Evolutionary conservation across 139 green algal species (phyloP).

Genomic region (Tetraselmis chui): DNA sequence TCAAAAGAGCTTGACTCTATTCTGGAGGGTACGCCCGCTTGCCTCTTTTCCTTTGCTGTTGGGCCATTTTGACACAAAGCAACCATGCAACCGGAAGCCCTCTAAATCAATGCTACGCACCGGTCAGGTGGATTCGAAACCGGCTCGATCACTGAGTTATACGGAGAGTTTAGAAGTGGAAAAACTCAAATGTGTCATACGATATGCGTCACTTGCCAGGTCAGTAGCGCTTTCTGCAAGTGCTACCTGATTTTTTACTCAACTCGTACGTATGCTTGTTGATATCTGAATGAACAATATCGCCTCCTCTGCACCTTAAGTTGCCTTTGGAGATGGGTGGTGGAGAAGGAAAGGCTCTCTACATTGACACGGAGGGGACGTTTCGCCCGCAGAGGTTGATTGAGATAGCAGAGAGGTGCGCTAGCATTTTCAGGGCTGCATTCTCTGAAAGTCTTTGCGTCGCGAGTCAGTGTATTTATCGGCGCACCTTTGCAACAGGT

Average conservation of each 20-base stretch:
- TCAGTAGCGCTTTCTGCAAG: constrained; percentile 20
- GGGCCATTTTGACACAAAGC: not conserved
- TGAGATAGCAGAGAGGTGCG: constrained; percentile 85
- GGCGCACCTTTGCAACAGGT: too few relatives aligned
- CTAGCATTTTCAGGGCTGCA: too few relatives aligned
- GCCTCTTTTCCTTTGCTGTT: not conserved
- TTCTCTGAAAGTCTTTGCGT: too few relatives aligned
- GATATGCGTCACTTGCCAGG: constrained; percentile 92
- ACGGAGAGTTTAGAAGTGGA: constrained; percentile 89
- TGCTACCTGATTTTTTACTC: not conserved
- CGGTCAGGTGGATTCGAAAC: constrained; percentile 89
- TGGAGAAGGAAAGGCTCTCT: constrained; percentile 94
- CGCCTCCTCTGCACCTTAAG: too few relatives aligned
- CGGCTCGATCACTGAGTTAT: constrained; percentile 96
- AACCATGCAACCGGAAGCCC: not conserved
- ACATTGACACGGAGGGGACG: constrained; percentile 97
- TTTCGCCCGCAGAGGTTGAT: constrained; percentile 83
- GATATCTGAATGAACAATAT: too few relatives aligned
- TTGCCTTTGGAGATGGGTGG: constrained; percentile 85
- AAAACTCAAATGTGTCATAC: constrained; percentile 99
- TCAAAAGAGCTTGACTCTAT: constrained; percentile 86
- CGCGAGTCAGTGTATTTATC: too few relatives aligned
- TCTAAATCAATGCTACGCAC: too few relatives aligned
- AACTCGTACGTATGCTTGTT: not conserved
- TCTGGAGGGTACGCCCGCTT: constrained; percentile 57